phyloP scores from a whole-genome alignment of 2,329 filamentous ascomycete species.

The Ilyonectria destructans region DNA sequence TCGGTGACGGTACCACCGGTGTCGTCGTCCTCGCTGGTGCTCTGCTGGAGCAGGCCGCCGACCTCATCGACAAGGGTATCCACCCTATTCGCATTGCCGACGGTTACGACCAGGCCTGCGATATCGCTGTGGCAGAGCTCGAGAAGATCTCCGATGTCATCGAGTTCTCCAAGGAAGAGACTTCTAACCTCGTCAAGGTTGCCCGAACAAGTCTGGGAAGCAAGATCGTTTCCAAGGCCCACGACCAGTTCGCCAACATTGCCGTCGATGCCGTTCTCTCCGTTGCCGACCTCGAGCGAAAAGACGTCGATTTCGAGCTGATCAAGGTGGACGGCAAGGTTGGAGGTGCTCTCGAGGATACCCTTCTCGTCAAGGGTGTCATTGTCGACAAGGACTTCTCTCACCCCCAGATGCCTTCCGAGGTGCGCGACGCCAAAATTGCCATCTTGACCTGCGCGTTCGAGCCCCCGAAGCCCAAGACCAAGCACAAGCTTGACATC shows the following conservation, averaged over 20 bases:
- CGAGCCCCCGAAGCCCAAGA: conserved; percentile 99
- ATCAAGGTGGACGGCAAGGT: conserved; percentile 99
- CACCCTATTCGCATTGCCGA: conserved; percentile 99
- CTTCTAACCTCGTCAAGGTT: conserved; percentile 91
- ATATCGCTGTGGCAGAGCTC: conserved; percentile 93
- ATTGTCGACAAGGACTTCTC: conserved; percentile 99
- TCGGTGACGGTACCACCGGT: conserved; percentile 97
- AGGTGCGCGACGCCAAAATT: conserved; percentile 95
- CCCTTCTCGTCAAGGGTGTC: conserved; percentile 95
- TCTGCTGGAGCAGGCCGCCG: conserved; percentile 94
- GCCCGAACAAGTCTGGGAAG: conserved; percentile 96
- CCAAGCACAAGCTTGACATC: conserved; percentile 99
- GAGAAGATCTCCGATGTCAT: conserved; percentile 95
- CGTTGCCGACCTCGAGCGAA: conserved; percentile 94
- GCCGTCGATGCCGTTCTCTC: conserved; percentile 97
- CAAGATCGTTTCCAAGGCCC: conserved; percentile 99
- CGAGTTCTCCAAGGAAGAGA: conserved; percentile 85
- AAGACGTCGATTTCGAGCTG: conserved; percentile 98
- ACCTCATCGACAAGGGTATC: conserved; percentile 99
- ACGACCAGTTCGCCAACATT: conserved; percentile 98
- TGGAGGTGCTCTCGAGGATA: conserved; percentile 93
- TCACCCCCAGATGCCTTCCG: conserved; percentile 98
- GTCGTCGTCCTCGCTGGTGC: conserved; percentile 97
- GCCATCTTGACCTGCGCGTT: conserved; percentile 98
- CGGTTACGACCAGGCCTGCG: conserved; percentile 97